phyloP scores from a whole-genome alignment of 176 grass and related monocot species.

The Coix lacrymajobi region DNA sequence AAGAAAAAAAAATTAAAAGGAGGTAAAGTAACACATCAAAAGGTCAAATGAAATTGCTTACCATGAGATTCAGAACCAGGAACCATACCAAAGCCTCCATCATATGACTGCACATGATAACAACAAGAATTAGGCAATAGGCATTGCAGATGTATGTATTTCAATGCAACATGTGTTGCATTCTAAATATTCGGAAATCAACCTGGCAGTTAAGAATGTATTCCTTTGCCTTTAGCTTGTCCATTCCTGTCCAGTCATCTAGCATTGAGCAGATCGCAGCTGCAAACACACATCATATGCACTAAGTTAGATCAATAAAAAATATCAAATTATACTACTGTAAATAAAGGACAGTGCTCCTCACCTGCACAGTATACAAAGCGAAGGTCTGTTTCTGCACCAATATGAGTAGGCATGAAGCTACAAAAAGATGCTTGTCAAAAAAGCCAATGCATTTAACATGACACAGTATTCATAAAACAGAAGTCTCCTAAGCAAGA shows the following conservation, averaged over 20 bases:
- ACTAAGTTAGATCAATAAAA: background rate
- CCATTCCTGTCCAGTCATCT: slow-evolving; percentile 83
- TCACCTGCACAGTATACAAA: slow-evolving; percentile 98
- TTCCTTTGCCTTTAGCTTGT: slow-evolving; percentile 76
- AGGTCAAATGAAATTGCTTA: slow-evolving; percentile 34
- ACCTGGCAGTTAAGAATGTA: slow-evolving; percentile 91
- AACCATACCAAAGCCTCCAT: slow-evolving; percentile 93
- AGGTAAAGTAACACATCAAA: slow-evolving; percentile 6
- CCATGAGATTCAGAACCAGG: slow-evolving; percentile 97
- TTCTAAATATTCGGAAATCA: background rate
- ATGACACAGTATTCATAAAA: background rate
- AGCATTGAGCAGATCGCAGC: slow-evolving; percentile 87
- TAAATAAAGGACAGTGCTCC: slow-evolving; percentile 21
- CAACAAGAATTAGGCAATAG: slow-evolving; percentile 49
- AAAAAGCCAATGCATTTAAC: slow-evolving; percentile 12
- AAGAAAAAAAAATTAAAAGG: background rate
- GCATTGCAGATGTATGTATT: background rate
- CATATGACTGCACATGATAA: slow-evolving; percentile 71
- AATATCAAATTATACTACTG: background rate
- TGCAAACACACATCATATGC: slow-evolving; percentile 38
- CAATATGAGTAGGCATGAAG: slow-evolving; percentile 89
- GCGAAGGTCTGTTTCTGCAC: slow-evolving; percentile 81
- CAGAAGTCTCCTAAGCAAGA: slow-evolving; percentile 5
- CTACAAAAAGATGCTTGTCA: slow-evolving; percentile 38
- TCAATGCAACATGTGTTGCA: background rate